These are phyloP conservation scores for Colletotrichum gloeosporioides DNA, from an alignment of 2,329 filamentous ascomycete genomes.

Conservation along the genomic window DNA sequence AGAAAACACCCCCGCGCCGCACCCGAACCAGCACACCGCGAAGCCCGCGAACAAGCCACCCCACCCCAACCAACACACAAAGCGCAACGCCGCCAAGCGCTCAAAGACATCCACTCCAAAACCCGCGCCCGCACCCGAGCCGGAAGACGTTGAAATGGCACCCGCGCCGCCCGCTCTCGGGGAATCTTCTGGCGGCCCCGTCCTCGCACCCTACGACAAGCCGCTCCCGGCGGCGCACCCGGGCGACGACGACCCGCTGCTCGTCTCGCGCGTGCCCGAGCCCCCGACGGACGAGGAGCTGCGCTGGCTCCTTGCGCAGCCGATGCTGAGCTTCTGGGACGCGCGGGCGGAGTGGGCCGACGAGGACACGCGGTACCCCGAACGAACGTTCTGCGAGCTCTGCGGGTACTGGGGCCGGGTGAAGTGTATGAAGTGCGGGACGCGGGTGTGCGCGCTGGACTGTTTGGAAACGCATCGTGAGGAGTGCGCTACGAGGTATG, in stretches of 20 bases:
- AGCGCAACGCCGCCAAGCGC: conserved; percentile 22
- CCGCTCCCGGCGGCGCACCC: conserved; percentile 45
- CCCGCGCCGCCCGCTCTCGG: conserved; percentile 34
- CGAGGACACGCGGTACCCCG: conserved; percentile 55
- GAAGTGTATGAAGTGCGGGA: conserved; percentile 79
- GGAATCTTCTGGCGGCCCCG: conserved; percentile 13
- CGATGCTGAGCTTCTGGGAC: conserved; percentile 72
- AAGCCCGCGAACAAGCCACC: conserved; percentile 22
- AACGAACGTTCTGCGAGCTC: conserved; percentile 74
- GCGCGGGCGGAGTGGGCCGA: conserved; percentile 55
- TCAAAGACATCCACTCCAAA: conserved; percentile 17
- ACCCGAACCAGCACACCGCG: conserved; percentile 31
- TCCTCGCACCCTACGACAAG: conserved; percentile 39
- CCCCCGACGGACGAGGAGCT: conserved; percentile 67
- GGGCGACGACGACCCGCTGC: conserved; percentile 61
- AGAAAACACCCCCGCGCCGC: conserved; percentile 37
- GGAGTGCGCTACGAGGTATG: conserved; percentile 72
- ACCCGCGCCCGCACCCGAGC: neutral
- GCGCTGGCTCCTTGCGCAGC: conserved; percentile 64
- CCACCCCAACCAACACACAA: conserved; percentile 21
- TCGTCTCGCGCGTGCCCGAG: conserved; percentile 62
- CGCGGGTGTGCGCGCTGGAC: conserved; percentile 76
- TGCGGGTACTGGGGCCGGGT: conserved; percentile 85
- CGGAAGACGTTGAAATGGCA: conserved; percentile 43
- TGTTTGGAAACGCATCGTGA: conserved; percentile 76